Evolutionary conservation across 495 filamentous ascomycete species (phyloP), one percentile per base, ranked within the genome.

Genomic region (Talaromyces liani): DNA sequence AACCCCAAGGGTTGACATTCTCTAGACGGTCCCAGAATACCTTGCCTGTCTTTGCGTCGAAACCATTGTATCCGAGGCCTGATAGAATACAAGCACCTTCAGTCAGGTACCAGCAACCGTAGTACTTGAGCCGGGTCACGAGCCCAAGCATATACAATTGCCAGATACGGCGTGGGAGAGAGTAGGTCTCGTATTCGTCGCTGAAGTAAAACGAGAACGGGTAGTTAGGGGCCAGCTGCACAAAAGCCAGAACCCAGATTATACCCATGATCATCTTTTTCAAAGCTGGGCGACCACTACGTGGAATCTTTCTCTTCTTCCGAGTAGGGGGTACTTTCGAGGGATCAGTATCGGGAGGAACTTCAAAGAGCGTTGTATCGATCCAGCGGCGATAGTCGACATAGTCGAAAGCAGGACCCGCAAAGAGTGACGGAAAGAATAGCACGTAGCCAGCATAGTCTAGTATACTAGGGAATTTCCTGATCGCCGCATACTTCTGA

Each of bases 31-130:
- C 86, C 94, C 94, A 98, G 58, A 87, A 87, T 24, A 92, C 88
- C 67, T 88, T 88, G 63, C 90, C 91, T 5, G 89, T 91, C 61
- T 84, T 85, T 3, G 88, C 84, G 67, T 98, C 92, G 29, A 98
- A 83, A 49, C 95, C 93, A 67, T 95, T 96, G 78, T 92, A 98
- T 51, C 95, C 93, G 67, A 98, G 84, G 3, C 94, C 94, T 5
- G 91, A 88, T 12, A 98, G 84, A 61, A 98, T 97, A 72, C 93
- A 98, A 49, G 94, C 87, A 54, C 94, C 94, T 74, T 98, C 94
- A 2, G 93, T 92, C 65, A 98, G 75, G 57, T 83, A 84, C 94
- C 94, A 98, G 1, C 94, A 92, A 45, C 93, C 94, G 68, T 98
- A 98, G 76, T 96, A 98, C 74, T 98, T 98, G 36, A 87, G 82